A percentile compares a stretch with the other conserved stretches of the same genome.
phyloP scores from a whole-genome alignment of 345 rosid genomes.

The Arabis alpina region DNA sequence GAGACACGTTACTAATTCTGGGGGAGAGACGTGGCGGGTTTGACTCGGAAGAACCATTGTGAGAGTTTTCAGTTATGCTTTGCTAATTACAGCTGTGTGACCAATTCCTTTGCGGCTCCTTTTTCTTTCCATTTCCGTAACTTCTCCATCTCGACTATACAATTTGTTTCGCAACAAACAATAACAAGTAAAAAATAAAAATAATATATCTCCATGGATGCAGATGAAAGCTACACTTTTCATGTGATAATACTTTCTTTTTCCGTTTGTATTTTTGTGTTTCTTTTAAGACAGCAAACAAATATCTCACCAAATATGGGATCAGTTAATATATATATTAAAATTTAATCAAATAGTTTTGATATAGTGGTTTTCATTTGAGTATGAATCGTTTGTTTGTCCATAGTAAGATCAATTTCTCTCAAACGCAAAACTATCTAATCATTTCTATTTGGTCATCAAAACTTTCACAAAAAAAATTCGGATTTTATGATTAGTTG shows the following conservation, averaged over 20 bases:
- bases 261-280: neutral
- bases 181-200: neutral
- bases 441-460: too few relatives aligned
- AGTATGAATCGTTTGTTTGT: too few relatives aligned
- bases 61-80: slow-evolving; percentile 32
- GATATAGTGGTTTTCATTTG: too few relatives aligned
- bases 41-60: slow-evolving; percentile 1
- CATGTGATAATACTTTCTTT: neutral
- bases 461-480: too few relatives aligned
- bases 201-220: slow-evolving; percentile 9
- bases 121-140: neutral
- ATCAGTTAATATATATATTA: neutral
- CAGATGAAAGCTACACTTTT: slow-evolving; percentile 24
- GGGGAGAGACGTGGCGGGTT: slow-evolving; percentile 22
- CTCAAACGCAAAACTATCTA: too few relatives aligned
- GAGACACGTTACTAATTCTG: slow-evolving; percentile 6
- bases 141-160: neutral
- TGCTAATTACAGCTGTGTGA: slow-evolving; percentile 33
- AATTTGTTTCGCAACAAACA: slow-evolving; percentile 12
- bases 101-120: slow-evolving; percentile 28
- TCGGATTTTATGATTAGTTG: too few relatives aligned
- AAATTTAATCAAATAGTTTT: too few relatives aligned
- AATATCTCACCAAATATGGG: neutral
- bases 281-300: neutral
- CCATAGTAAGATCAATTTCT: too few relatives aligned